Evolutionary conservation across 257 asterid genomes (phyloP).

Genomic region (Parsonsia alboflavescens): DNA sequence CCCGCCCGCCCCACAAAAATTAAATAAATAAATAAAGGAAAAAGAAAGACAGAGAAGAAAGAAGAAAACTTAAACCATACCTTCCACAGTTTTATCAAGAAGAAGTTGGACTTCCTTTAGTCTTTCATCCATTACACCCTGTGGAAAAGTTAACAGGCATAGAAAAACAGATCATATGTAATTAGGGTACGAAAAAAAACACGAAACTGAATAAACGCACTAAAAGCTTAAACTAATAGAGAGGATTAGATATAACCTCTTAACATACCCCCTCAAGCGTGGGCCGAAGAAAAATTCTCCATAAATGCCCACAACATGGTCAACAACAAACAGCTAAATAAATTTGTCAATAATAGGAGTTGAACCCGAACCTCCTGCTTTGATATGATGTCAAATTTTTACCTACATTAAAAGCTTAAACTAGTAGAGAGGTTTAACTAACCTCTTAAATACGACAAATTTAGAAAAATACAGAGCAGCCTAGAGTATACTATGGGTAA

Average conservation of each 20-base stretch:
- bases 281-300: too few species aligned
- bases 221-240: too few species aligned
- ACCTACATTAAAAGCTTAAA: too few species aligned
- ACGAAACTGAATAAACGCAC: not conserved
- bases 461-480: not conserved
- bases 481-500: not conserved
- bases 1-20: not conserved
- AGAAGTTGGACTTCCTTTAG: constrained; percentile 58
- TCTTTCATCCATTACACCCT: constrained; percentile 63
- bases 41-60: not conserved
- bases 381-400: too few species aligned
- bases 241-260: too few species aligned
- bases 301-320: too few species aligned
- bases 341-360: too few species aligned
- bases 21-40: too few species aligned
- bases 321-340: too few species aligned
- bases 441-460: not conserved
- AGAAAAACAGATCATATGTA: not conserved
- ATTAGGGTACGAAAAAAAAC: not conserved
- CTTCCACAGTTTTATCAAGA: constrained; percentile 83
- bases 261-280: too few species aligned
- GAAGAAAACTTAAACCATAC: constrained; percentile 35
- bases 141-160: constrained; percentile 5
- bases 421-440: too few species aligned
- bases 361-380: too few species aligned